Conservation (phyloP, 495 filamentous ascomycete genomes). For the Opeltia flavorubescens region DNA sequence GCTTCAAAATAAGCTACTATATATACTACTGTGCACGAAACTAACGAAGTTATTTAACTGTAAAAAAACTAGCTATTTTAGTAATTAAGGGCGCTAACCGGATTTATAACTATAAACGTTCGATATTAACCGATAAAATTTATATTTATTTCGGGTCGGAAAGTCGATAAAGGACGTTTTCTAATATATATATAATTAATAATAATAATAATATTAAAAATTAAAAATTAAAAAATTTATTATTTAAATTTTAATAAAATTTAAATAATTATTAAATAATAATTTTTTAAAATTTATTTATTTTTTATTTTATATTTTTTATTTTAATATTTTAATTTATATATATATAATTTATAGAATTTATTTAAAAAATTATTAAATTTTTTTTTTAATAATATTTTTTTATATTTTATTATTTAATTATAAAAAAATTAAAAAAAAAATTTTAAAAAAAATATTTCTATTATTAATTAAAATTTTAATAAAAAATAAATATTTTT, state of each 20-base stretch:
- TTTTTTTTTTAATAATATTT: not conserved
- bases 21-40: too few relatives aligned
- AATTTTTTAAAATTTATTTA: constrained; percentile 2
- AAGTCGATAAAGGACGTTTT: too few relatives aligned
- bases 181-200: too few relatives aligned
- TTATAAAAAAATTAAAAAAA: not conserved
- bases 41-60: too few relatives aligned
- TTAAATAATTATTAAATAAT: constrained; percentile 1
- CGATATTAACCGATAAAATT: too few relatives aligned
- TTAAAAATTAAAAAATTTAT: not conserved
- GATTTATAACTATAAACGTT: too few relatives aligned
- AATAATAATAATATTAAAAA: not conserved
- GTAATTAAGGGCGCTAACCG: too few relatives aligned
- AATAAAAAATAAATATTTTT: not conserved
- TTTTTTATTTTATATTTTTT: not conserved
- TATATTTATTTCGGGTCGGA: too few relatives aligned
- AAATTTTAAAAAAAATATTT: not conserved
- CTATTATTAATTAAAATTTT: not conserved
- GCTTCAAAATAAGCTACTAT: too few relatives aligned
- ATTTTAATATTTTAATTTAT: constrained; percentile 1
- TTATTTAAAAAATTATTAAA: not conserved
- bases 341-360: not conserved
- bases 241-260: not conserved
- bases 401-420: not conserved
- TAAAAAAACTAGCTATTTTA: too few relatives aligned